Percentiles rank a stretch among this genome's conserved stretches.
phyloP scores from a whole-genome alignment of 306 rosid genomes.

The Fagus crenata region DNA sequence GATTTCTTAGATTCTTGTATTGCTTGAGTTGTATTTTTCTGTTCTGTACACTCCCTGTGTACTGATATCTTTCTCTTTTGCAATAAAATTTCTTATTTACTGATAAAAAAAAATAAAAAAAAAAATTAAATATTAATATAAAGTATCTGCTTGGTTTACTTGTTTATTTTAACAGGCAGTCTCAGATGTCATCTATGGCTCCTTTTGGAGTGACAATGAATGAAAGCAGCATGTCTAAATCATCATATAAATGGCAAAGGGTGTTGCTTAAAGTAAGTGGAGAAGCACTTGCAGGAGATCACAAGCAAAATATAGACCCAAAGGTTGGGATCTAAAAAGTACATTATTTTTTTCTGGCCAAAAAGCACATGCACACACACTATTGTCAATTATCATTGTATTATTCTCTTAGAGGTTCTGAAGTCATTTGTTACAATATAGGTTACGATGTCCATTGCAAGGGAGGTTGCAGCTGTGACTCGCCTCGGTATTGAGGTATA shows the following conservation, averaged over 20 bases:
- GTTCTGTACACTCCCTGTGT: no score
- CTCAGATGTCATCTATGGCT: conserved; percentile 56
- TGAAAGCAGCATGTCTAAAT: conserved; percentile 46
- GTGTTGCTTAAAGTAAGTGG: conserved; percentile 97
- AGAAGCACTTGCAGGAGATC: conserved; percentile 97
- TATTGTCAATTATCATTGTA: background rate
- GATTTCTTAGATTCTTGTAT: no score
- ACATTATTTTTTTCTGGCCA: background rate
- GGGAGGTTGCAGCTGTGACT: conserved; percentile 94
- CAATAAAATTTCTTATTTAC: no score
- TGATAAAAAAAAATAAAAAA: no score
- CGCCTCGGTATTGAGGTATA: conserved; percentile 95
- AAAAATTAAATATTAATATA: background rate
- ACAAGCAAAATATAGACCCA: conserved; percentile 82
- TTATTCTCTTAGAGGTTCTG: conserved; percentile 24
- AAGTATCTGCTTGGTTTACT: background rate
- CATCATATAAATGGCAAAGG: conserved; percentile 75
- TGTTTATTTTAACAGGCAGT: conserved; percentile 30
- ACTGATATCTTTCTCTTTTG: no score
- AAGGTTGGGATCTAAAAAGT: conserved; percentile 50
- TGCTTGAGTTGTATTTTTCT: no score
- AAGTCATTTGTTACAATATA: conserved; percentile 28
- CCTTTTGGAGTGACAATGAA: conserved; percentile 54
- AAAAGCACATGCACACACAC: background rate
- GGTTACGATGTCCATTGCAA: conserved; percentile 90